Evolutionary conservation across 768 basidiomycete genomes (phyloP).

Genomic region (Lenzites betulinus): DNA sequence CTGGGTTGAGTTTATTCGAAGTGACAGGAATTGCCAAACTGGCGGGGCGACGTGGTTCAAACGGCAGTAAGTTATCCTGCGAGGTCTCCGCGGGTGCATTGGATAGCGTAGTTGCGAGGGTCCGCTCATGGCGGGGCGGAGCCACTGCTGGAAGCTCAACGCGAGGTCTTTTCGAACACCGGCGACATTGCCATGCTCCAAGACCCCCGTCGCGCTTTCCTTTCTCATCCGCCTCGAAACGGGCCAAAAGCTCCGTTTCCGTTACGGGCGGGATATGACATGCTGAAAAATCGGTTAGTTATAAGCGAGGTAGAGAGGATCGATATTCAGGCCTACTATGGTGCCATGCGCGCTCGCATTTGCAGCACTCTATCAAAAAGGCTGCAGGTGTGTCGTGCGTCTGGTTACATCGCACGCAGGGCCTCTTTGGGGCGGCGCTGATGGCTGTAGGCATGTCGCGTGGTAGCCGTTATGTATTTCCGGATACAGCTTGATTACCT

Average conservation of each 20-base stretch:
- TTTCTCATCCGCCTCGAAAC: slow-evolving; percentile 12
- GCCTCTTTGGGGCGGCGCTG: neutral
- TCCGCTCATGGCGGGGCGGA: neutral
- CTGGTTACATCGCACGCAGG: slow-evolving; percentile 17
- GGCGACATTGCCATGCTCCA: slow-evolving; percentile 15
- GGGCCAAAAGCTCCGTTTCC: slow-evolving; percentile 14
- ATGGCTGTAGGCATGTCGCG: neutral
- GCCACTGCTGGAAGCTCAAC: neutral
- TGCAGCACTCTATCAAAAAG: slow-evolving; percentile 19
- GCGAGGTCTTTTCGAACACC: slow-evolving; percentile 15
- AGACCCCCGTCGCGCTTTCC: slow-evolving; percentile 11
- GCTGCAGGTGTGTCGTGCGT: slow-evolving; percentile 12
- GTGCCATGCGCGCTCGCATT: slow-evolving; percentile 24
- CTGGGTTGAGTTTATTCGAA: too few species aligned
- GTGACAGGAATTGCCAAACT: too few species aligned
- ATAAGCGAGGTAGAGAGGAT: neutral
- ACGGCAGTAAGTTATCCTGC: too few species aligned
- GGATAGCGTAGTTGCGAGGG: neutral
- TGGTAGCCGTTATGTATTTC: neutral
- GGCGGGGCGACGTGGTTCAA: too few species aligned
- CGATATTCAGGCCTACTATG: slow-evolving; percentile 12
- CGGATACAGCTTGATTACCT: neutral
- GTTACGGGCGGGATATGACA: slow-evolving; percentile 23
- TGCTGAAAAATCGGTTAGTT: neutral
- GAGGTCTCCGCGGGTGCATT: too few species aligned